Percentiles rank a stretch among this genome's conserved stretches.
Evolutionary conservation across 148 eudicot species (phyloP).

Genomic region (Tetragonia tetragonoides): DNA sequence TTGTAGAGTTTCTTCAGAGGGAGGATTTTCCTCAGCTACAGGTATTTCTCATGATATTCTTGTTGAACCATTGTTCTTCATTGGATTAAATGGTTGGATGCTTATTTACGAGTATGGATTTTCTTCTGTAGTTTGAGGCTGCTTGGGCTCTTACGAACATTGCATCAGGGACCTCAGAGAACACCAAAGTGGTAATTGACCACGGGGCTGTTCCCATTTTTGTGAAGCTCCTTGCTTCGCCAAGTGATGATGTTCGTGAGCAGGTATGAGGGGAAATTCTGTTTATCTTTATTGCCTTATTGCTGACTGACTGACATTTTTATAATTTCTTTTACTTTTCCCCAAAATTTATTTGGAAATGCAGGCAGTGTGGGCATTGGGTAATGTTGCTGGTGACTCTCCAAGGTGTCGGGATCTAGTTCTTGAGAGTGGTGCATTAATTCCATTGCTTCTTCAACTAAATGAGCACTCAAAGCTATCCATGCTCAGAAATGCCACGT

Average conservation of each 20-base stretch:
- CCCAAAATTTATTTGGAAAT: conserved; percentile 13
- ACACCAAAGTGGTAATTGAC: conserved; percentile 80
- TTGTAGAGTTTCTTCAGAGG: conserved; percentile 69
- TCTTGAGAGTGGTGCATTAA: conserved; percentile 61
- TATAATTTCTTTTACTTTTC: not conserved
- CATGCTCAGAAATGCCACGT: conserved; percentile 82
- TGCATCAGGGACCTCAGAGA: conserved; percentile 84
- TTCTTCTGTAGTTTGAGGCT: conserved; percentile 67
- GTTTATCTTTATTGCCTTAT: not conserved
- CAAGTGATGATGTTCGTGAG: conserved; percentile 87
- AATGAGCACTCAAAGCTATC: conserved; percentile 70
- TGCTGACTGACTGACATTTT: not conserved
- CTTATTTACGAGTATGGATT: not conserved
- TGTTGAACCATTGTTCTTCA: not conserved
- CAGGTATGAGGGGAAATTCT: conserved; percentile 41
- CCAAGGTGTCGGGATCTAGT: conserved; percentile 91
- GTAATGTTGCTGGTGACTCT: conserved; percentile 89
- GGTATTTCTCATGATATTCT: conserved; percentile 34
- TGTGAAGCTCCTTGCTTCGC: conserved; percentile 74
- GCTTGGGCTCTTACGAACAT: conserved; percentile 97
- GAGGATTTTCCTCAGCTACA: conserved; percentile 81
- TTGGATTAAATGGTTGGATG: not conserved
- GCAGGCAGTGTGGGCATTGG: conserved; percentile 91
- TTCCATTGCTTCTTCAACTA: conserved; percentile 67
- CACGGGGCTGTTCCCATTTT: conserved; percentile 84